These are phyloP conservation scores for Globisporangium emineosum DNA, from an alignment of 352 stramenopile genomes.

Conservation along the genomic window DNA sequence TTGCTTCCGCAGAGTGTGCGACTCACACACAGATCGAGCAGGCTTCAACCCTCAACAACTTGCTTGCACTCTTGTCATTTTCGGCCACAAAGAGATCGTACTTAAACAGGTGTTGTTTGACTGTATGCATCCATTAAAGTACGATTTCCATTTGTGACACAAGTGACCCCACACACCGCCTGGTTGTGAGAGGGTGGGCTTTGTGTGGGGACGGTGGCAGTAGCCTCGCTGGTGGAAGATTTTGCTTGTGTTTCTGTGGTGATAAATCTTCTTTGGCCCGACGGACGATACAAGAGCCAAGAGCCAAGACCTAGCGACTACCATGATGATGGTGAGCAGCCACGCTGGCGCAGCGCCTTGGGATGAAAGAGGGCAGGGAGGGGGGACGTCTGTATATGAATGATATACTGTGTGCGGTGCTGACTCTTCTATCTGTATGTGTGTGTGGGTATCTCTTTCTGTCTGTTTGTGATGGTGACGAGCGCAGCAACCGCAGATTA, in stretches of 20 bases:
- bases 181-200: not conserved
- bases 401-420: not conserved
- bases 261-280: constrained; percentile 17
- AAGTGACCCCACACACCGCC: not conserved
- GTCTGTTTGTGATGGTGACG: not conserved
- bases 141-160: not conserved
- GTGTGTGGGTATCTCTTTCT: not conserved
- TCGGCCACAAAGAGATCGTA: not conserved
- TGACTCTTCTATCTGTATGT: constrained; percentile 4
- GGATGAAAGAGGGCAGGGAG: not conserved
- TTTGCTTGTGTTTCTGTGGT: constrained; percentile 19
- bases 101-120: not conserved
- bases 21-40: not conserved
- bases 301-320: constrained; percentile 21
- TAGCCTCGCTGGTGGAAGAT: constrained; percentile 12
- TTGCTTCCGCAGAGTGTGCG: too few relatives aligned
- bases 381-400: not conserved
- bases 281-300: not conserved
- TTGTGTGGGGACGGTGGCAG: constrained; percentile 7
- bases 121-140: not conserved
- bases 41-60: not conserved
- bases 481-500: constrained; percentile 94
- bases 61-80: not conserved
- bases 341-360: not conserved
- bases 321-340: constrained; percentile 48